These are phyloP conservation scores for Chlorencoelia australis DNA, from an alignment of 2,329 filamentous ascomycete species.

Conservation along the genomic window DNA sequence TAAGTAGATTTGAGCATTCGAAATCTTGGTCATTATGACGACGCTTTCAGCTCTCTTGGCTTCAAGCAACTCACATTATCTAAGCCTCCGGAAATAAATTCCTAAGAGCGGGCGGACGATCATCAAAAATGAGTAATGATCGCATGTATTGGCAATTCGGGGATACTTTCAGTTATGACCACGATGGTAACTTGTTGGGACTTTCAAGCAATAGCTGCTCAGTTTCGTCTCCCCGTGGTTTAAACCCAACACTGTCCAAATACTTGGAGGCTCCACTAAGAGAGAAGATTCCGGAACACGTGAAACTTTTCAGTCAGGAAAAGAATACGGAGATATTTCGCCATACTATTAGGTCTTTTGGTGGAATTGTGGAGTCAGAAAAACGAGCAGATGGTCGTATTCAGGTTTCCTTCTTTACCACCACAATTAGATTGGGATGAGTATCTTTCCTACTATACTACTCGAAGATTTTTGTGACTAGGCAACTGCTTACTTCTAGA, in stretches of 20 bases:
- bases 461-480: too few species aligned
- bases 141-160: constrained; percentile 15
- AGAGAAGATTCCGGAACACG: constrained; percentile 1
- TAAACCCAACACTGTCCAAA: constrained; percentile 7
- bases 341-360: constrained; percentile 3
- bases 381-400: too few species aligned
- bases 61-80: constrained; percentile 1
- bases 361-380: too few species aligned
- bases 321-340: constrained; percentile 1
- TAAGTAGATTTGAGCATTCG: background rate
- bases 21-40: background rate
- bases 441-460: too few species aligned
- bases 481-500: too few species aligned
- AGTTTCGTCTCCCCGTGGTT: background rate
- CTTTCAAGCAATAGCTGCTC: constrained; percentile 8
- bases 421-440: too few species aligned
- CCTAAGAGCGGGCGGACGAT: constrained; percentile 15
- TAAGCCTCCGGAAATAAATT: constrained; percentile 11
- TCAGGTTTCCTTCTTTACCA: too few species aligned
- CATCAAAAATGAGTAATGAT: constrained; percentile 8
- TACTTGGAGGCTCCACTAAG: constrained; percentile 4
- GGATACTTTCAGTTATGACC: constrained; percentile 15
- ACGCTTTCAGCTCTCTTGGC: too few species aligned
- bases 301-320: constrained; percentile 4
- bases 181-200: constrained; percentile 7